Evolutionary conservation across 192 early-diverging fungal species (phyloP).

Genomic region (Coemansia sp.): DNA sequence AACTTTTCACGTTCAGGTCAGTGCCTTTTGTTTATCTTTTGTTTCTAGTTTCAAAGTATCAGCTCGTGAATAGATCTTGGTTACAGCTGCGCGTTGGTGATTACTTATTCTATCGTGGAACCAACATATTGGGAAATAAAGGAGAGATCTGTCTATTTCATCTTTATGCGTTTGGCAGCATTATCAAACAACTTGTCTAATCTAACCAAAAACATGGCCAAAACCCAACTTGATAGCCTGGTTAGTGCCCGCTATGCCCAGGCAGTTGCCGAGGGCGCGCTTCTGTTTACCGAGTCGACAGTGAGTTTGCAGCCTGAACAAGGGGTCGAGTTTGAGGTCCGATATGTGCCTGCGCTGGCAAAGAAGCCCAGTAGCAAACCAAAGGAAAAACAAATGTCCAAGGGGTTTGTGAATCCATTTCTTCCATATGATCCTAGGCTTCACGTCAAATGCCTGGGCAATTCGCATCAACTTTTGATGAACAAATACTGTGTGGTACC

Average conservation of each 20-base stretch:
- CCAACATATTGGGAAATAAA: no score
- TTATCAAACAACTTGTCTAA: neutral
- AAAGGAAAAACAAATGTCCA: slow-evolving; percentile 22
- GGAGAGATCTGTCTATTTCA: neutral
- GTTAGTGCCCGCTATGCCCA: slow-evolving; percentile 35
- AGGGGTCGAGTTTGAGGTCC: slow-evolving; percentile 42
- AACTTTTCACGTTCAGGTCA: no score
- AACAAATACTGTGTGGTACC: slow-evolving; percentile 67
- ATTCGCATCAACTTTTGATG: slow-evolving; percentile 57
- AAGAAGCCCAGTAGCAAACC: slow-evolving; percentile 49
- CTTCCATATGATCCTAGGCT: slow-evolving; percentile 39
- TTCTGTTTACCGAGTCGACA: slow-evolving; percentile 46
- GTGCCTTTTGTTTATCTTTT: no score
- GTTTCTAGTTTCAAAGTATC: no score
- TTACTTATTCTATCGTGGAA: no score
- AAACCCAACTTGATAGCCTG: slow-evolving; percentile 18
- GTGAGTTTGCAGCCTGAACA: slow-evolving; percentile 26
- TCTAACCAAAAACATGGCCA: slow-evolving; percentile 3
- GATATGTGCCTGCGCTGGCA: slow-evolving; percentile 47
- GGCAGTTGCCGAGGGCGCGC: slow-evolving; percentile 39
- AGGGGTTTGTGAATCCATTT: slow-evolving; percentile 48
- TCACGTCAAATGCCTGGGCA: slow-evolving; percentile 34
- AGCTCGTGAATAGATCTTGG: no score
- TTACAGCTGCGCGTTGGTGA: no score
- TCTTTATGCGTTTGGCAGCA: neutral